A percentile compares a stretch with the other conserved stretches of the same genome.
Evolutionary conservation across 228 moss, liverwort and hornwort genomes (phyloP).

Genomic region (Sphagnum fallax): DNA sequence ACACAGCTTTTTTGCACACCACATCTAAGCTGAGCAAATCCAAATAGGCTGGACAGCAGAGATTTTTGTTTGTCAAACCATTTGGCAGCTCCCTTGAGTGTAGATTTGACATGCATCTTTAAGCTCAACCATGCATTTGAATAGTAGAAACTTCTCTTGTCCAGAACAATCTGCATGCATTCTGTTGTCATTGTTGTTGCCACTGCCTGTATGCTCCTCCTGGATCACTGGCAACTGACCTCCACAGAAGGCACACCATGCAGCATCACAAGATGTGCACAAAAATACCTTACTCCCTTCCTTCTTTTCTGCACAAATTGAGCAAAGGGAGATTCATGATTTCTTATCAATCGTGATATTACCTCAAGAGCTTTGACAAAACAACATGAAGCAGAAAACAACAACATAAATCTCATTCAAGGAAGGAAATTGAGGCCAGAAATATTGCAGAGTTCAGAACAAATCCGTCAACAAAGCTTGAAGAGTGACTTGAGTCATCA

Average conservation of each 20-base stretch:
- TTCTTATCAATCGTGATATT: conserved; percentile 3
- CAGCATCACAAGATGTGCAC: conserved; percentile 49
- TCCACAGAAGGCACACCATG: conserved; percentile 74
- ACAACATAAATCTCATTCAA: conserved; percentile 20
- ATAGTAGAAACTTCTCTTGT: conserved; percentile 45
- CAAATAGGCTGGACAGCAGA: no score
- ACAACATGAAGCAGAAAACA: conserved; percentile 11
- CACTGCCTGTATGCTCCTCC: background rate
- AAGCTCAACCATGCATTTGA: conserved; percentile 54
- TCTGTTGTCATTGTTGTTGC: conserved; percentile 32
- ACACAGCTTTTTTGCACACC: no score
- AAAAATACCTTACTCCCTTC: conserved; percentile 50
- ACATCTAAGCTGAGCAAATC: no score
- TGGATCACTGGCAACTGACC: conserved; percentile 21
- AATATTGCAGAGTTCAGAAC: background rate
- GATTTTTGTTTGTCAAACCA: no score
- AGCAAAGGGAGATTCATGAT: conserved; percentile 24
- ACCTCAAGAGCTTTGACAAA: no score
- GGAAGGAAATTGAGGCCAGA: background rate
- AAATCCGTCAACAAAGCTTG: background rate
- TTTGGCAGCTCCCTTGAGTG: conserved; percentile 12
- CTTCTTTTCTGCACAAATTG: conserved; percentile 26
- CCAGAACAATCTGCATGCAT: conserved; percentile 47
- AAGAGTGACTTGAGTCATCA: background rate
- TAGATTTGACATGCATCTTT: conserved; percentile 39